A percentile compares a stretch with the other conserved stretches of the same genome.
Conservation (phyloP, 1,284 basidiomycete species). For the Malassezia vespertilionis region DNA sequence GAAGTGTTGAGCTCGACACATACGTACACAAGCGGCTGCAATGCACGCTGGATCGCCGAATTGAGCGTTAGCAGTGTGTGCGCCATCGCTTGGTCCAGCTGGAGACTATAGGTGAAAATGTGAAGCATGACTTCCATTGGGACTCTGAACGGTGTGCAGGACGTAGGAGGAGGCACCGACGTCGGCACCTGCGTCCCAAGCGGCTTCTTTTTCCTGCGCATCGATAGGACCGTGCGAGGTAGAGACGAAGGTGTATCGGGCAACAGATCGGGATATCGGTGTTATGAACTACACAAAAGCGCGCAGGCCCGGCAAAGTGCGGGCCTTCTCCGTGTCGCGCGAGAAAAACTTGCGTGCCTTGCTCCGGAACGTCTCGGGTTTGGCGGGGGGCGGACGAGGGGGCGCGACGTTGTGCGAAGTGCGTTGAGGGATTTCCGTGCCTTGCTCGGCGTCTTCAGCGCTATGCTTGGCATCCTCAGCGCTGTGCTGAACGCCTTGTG, state of each 20-base stretch:
- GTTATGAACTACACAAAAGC: too few relatives aligned
- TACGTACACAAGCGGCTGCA: constrained; percentile 7
- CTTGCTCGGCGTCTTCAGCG: neutral
- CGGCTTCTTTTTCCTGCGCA: neutral
- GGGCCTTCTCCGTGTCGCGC: neutral
- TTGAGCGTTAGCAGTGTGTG: constrained; percentile 3
- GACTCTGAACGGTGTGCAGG: neutral
- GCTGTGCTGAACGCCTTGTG: neutral
- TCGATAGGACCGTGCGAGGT: neutral
- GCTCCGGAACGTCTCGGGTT: neutral
- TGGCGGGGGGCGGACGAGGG: neutral
- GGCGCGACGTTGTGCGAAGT: neutral
- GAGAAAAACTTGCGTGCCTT: constrained; percentile 3
- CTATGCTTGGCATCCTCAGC: neutral
- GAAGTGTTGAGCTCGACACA: constrained; percentile 12
- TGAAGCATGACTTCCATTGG: constrained; percentile 6
- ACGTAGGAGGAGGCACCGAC: neutral
- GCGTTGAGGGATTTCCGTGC: neutral
- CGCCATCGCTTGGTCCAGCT: constrained; percentile 1
- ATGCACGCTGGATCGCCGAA: neutral
- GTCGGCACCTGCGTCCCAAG: neutral
- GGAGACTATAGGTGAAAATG: neutral
- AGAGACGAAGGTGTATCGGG: neutral
- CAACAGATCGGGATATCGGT: neutral
- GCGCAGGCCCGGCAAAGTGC: neutral